phyloP scores from a whole-genome alignment of 208 protist species.

The Acanthamoeba divionensis region DNA sequence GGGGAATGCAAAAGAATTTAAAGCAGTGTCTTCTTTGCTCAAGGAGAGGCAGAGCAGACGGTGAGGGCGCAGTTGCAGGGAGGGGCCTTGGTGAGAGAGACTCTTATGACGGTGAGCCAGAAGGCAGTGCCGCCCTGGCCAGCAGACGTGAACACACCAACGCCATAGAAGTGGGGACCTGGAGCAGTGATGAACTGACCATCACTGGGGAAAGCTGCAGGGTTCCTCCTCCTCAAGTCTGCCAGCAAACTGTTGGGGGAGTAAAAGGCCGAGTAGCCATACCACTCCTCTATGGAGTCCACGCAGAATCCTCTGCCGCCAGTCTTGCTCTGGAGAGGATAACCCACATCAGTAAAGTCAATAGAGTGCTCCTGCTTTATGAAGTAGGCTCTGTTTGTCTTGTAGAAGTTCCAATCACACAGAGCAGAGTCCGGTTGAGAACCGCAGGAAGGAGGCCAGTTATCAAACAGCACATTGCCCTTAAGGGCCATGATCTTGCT shows the following conservation, averaged over 20 bases:
- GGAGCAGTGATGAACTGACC: neutral
- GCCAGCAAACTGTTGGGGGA: neutral
- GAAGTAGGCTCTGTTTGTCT: neutral
- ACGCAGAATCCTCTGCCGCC: neutral
- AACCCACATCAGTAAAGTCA: neutral
- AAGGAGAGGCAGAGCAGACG: neutral
- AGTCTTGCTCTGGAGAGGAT: neutral
- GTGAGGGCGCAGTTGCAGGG: neutral
- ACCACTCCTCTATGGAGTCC: slow-evolving; percentile 22
- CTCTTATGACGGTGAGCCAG: slow-evolving; percentile 20
- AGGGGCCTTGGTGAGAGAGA: neutral
- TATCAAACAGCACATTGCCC: neutral
- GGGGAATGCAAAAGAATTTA: no score
- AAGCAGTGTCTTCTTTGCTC: no score
- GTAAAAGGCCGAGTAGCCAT: neutral
- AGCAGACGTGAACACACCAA: neutral
- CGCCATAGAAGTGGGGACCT: neutral
- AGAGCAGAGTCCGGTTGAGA: neutral
- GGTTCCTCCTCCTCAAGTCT: neutral
- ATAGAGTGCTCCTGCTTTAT: slow-evolving; percentile 2
- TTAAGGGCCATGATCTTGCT: neutral
- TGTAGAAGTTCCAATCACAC: slow-evolving; percentile 30
- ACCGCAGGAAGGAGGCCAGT: neutral
- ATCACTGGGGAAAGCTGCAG: neutral
- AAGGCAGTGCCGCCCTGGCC: neutral